Evolutionary conservation across 495 filamentous ascomycete species (phyloP).

Genomic region (Neurospora tetrasperma): DNA sequence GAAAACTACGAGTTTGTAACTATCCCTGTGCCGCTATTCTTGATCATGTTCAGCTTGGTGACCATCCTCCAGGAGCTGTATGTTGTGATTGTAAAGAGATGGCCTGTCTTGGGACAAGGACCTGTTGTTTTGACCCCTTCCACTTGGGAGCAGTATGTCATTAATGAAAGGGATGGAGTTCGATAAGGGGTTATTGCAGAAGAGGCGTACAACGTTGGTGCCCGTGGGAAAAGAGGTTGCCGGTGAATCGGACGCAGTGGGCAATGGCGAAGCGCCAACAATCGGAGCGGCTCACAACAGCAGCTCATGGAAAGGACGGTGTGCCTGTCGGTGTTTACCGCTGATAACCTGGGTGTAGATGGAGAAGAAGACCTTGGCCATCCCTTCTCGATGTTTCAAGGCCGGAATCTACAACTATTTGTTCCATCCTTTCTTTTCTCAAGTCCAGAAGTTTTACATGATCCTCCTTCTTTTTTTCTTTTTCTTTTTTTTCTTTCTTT

Average conservation of each 20-base stretch:
- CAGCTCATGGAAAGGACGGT: background rate
- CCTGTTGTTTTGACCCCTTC: constrained; percentile 11
- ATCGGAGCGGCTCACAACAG: background rate
- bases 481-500: background rate
- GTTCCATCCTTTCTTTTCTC: background rate
- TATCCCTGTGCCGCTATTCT: constrained; percentile 12
- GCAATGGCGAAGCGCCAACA: background rate
- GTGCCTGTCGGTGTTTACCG: background rate
- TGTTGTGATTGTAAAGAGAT: constrained; percentile 10
- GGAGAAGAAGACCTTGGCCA: background rate
- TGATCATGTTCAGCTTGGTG: constrained; percentile 4
- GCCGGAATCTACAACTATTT: background rate
- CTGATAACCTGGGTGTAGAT: background rate
- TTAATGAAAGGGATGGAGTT: background rate
- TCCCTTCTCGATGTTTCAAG: background rate
- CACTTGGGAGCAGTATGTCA: constrained; percentile 1
- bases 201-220: constrained; percentile 32
- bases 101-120: constrained; percentile 15
- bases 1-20: constrained; percentile 7
- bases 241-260: background rate
- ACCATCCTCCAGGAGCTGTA: constrained; percentile 10
- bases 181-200: background rate
- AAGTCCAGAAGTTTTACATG: background rate
- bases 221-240: constrained; percentile 43
- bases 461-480: constrained; percentile 2